These are phyloP conservation scores for Pichia sp. DNA, from an alignment of 1,139 yeast species.

Conservation along the genomic window DNA sequence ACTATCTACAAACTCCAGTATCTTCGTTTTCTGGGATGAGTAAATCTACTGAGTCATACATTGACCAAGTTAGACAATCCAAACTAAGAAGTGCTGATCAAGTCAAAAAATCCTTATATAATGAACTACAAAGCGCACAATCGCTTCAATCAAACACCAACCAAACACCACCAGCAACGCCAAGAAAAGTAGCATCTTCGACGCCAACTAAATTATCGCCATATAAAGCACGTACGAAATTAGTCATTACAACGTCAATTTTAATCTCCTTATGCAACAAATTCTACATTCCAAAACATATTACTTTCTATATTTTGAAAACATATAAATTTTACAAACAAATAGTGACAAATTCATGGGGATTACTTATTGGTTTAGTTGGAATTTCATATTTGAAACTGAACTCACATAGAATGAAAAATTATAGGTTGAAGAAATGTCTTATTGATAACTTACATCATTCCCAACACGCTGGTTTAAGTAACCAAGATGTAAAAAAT, in stretches of 20 bases:
- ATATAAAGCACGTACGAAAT: constrained; percentile 9
- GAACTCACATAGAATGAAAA: constrained; percentile 41
- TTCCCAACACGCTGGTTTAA: constrained; percentile 48
- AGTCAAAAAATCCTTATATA: constrained; percentile 1
- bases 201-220: constrained; percentile 8
- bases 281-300: constrained; percentile 51
- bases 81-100: constrained; percentile 2
- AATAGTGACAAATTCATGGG: constrained; percentile 60
- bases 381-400: constrained; percentile 52
- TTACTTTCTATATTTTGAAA: constrained; percentile 44
- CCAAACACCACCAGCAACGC: constrained; percentile 18
- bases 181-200: background rate
- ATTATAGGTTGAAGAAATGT: constrained; percentile 43
- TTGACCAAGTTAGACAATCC: constrained; percentile 6
- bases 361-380: constrained; percentile 58
- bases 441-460: constrained; percentile 45
- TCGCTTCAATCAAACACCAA: background rate
- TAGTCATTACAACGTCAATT: constrained; percentile 38
- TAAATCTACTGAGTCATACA: constrained; percentile 7
- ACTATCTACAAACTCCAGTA: constrained; percentile 1
- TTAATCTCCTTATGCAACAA: constrained; percentile 55
- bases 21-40: background rate
- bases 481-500: constrained; percentile 15
- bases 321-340: constrained; percentile 46
- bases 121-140: background rate